Evolutionary conservation across 352 stramenopile species (phyloP), one percentile per base, ranked within the genome.

Genomic region (Aphanomyces euteiches): DNA sequence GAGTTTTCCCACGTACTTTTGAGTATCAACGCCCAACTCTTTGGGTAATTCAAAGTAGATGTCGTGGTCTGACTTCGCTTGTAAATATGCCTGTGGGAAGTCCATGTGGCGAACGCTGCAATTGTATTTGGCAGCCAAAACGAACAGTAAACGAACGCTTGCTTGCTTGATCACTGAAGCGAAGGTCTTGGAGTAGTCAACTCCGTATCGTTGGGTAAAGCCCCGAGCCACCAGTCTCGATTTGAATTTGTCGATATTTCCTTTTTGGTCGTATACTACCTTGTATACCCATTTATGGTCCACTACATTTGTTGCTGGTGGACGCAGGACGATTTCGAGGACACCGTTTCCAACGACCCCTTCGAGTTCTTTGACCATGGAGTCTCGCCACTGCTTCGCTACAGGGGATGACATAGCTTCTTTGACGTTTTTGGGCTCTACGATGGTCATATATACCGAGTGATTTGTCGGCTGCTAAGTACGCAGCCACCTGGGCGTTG

Each of bases 171-270:
- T 64, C 0, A 80, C 72, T 3, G 73, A 72, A 12, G 56, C 72
- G 65, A 78, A 80, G 0, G 76, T 84, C 43, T 79, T 58, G 0
- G 75, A 77, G 66, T 77, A 84, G 58, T 84, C 76, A 1, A 74
- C 59, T 7, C 73, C 73, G 47, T 47, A 75, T 12, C 72, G 38
- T 59, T 80, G 76, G 43, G 54, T 69, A 37, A 79, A 67, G 21
- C 73, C 73, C 40, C 74, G 77, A 3, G 67, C 69, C 3, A 82
- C 76, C n/a, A 84, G 38, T 0, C 76, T 45, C 21, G 74, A 73
- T 63, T 78, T 78, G 73, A 74, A 84, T 37, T 80, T 80, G 58
- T 78, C 63, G 10, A 83, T 34, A 0, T 21, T 73, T 0, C 67
- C 76, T 43, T 79, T 56, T 21, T 58, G 64, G 15, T 82, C 77